Conservation (phyloP, 2,329 filamentous ascomycete species). For the Stagonosporopsis rhizophila region DNA sequence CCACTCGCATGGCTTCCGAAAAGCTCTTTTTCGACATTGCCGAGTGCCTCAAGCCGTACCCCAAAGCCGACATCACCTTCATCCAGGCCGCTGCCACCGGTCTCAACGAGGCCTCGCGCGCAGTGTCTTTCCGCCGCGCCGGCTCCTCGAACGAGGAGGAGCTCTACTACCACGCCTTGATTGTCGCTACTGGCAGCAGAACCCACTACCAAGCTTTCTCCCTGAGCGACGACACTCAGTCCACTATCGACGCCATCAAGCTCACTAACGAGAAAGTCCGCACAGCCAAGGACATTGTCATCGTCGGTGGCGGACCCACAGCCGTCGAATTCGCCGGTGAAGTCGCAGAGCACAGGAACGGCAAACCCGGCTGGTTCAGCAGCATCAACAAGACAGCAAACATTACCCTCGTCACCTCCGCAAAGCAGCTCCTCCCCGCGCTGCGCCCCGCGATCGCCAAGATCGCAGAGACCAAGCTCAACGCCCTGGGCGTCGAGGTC, state of each 20-base stretch:
- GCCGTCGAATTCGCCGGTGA: conserved; percentile 60
- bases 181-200: conserved; percentile 63
- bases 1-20: conserved; percentile 55
- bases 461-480: conserved; percentile 56
- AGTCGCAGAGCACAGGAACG: conserved; percentile 52
- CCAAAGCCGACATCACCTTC: conserved; percentile 56
- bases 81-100: conserved; percentile 58
- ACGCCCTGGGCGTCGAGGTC: conserved; percentile 57
- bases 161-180: conserved; percentile 61
- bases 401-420: conserved; percentile 56
- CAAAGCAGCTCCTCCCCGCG: conserved; percentile 49
- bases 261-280: conserved; percentile 45
- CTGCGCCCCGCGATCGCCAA: conserved; percentile 51
- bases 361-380: conserved; percentile 51
- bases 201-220: conserved; percentile 56
- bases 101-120: conserved; percentile 54
- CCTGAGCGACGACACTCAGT: conserved; percentile 44
- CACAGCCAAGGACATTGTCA: conserved; percentile 53
- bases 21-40: conserved; percentile 60
- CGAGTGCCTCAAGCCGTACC: conserved; percentile 60
- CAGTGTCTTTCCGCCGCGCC: conserved; percentile 52
- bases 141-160: conserved; percentile 33
- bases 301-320: conserved; percentile 58
- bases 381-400: conserved; percentile 38
- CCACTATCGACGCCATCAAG: conserved; percentile 42